Evolutionary conservation across 345 rosid species (phyloP).

Genomic region (Hibiscus tridactylites): DNA sequence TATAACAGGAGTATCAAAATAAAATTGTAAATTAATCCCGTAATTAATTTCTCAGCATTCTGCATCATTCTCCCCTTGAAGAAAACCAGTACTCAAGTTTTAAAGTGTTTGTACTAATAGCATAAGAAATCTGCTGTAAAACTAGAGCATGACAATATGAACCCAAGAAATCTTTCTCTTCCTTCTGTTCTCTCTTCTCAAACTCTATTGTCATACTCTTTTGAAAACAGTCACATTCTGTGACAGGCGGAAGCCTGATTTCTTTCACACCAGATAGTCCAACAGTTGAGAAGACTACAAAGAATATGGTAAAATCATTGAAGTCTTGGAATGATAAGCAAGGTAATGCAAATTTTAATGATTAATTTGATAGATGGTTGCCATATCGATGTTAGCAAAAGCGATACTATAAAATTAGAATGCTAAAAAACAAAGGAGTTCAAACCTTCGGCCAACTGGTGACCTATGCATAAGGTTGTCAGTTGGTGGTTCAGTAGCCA

Average conservation of each 20-base stretch:
- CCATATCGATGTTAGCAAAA: background rate
- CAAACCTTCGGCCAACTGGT: conserved; percentile 96
- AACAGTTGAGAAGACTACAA: background rate
- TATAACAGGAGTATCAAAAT: background rate
- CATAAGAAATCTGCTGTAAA: background rate
- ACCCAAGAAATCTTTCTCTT: background rate
- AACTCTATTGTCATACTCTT: background rate
- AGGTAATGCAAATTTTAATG: background rate
- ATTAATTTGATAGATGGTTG: background rate
- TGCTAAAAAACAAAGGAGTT: background rate
- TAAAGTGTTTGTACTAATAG: background rate
- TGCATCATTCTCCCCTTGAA: background rate
- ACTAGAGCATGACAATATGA: background rate
- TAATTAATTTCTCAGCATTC: background rate
- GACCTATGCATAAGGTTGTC: conserved; percentile 84
- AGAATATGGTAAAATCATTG: background rate
- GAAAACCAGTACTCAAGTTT: background rate
- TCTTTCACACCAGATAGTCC: background rate
- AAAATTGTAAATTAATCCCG: background rate
- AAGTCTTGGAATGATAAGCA: conserved; percentile 3
- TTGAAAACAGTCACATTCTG: background rate
- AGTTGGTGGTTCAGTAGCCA: conserved; percentile 98
- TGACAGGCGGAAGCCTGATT: background rate
- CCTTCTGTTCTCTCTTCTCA: background rate
- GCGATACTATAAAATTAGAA: background rate